A percentile compares a stretch with the other conserved stretches of the same genome.
phyloP scores from a whole-genome alignment of 805 yeast genomes.

The Starmerella khaoyaiensis region DNA sequence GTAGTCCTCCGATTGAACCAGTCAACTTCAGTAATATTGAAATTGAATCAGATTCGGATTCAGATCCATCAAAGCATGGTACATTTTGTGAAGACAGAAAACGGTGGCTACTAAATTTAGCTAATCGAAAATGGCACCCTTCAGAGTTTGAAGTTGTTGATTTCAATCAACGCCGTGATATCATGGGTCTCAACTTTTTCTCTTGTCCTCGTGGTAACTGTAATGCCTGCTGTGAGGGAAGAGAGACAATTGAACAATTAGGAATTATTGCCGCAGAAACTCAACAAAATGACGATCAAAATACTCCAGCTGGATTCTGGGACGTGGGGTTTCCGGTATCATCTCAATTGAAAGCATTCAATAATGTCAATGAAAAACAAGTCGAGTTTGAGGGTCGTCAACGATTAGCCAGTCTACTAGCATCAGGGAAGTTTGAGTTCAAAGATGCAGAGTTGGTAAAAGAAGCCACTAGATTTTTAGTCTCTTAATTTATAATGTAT shows the following conservation, averaged over 20 bases:
- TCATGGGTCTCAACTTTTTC: background rate
- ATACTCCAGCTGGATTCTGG: slow-evolving; percentile 19
- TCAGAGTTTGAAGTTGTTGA: background rate
- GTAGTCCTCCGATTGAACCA: too few species aligned
- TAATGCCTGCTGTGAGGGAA: background rate
- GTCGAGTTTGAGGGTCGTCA: slow-evolving; percentile 5
- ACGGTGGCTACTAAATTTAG: background rate
- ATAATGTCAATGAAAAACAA: background rate
- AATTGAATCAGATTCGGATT: too few species aligned
- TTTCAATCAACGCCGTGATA: background rate
- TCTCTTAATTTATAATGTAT: too few species aligned
- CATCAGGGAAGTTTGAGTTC: too few species aligned
- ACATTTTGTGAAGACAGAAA: background rate
- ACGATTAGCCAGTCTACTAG: slow-evolving; percentile 12
- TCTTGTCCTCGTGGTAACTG: background rate
- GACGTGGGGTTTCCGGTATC: slow-evolving; percentile 13
- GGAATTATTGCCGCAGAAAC: background rate
- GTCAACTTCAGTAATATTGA: too few species aligned
- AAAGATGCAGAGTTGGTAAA: too few species aligned
- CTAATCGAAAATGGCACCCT: slow-evolving; percentile 1
- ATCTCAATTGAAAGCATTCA: slow-evolving; percentile 1
- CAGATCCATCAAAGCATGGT: background rate
- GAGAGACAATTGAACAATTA: background rate
- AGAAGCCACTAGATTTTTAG: too few species aligned
- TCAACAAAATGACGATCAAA: slow-evolving; percentile 3